Percentiles rank a stretch among this genome's conserved stretches.
Conservation (phyloP, 441 rosid species). For the Populus hybrid region DNA sequence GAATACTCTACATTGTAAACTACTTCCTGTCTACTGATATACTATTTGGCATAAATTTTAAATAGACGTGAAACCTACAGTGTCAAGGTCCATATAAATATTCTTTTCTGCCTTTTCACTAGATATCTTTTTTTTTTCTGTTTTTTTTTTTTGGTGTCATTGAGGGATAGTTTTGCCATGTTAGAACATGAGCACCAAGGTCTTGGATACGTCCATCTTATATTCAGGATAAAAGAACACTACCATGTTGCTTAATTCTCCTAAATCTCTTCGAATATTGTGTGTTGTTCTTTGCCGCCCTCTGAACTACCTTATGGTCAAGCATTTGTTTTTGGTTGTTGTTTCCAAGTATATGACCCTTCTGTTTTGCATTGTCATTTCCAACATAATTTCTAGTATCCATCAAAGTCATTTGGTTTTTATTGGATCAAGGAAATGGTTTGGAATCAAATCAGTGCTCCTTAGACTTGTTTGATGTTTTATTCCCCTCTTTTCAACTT, state of each 20-base stretch:
- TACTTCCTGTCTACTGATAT: neutral
- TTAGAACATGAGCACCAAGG: neutral
- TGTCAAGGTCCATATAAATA: neutral
- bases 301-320: neutral
- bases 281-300: neutral
- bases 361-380: neutral
- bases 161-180: neutral
- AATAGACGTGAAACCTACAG: neutral
- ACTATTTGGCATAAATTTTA: neutral
- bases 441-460: neutral
- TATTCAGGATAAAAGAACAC: neutral
- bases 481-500: constrained; percentile 6
- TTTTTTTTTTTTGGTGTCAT: too few species aligned
- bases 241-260: constrained; percentile 4
- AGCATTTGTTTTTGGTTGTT: neutral
- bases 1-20: neutral
- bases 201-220: too few species aligned
- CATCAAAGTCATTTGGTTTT: neutral
- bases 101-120: neutral
- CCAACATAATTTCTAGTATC: neutral
- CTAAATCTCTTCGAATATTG: neutral
- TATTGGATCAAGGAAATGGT: neutral
- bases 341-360: neutral
- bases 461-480: constrained; percentile 7
- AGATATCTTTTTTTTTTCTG: too few species aligned